Conservation (phyloP, 306 rosid genomes). For the Vigna trinervia region DNA sequence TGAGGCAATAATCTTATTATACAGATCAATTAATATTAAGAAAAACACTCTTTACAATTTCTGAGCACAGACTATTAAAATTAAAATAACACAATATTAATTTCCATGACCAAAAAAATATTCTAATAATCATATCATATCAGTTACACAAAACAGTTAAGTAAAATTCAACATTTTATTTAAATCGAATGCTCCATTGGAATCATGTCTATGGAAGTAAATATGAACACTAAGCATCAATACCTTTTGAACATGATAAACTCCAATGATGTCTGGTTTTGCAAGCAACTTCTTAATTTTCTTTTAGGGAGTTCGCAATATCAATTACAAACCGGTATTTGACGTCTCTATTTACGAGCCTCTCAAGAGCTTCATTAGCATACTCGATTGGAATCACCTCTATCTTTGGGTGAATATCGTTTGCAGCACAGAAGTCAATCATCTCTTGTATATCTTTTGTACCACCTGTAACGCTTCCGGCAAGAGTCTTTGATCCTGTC, state of each 20-base stretch:
- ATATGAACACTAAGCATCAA: not conserved
- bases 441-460: constrained; percentile 77
- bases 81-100: not conserved
- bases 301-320: constrained; percentile 69
- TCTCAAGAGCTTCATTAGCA: constrained; percentile 83
- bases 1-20: too few species aligned
- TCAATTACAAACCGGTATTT: constrained; percentile 89
- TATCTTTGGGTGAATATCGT: constrained; percentile 66
- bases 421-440: constrained; percentile 79
- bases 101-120: not conserved
- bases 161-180: not conserved
- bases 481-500: constrained; percentile 66
- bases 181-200: constrained; percentile 1
- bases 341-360: constrained; percentile 74
- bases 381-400: constrained; percentile 86
- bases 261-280: constrained; percentile 5
- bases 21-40: too few species aligned
- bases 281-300: constrained; percentile 13
- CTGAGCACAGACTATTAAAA: not conserved
- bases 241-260: not conserved
- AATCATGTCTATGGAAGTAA: constrained; percentile 60
- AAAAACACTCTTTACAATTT: too few species aligned
- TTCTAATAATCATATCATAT: not conserved
- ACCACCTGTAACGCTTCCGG: constrained; percentile 75
- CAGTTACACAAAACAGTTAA: not conserved